Evolutionary conservation across 2,329 filamentous ascomycete genomes (phyloP).

Genomic region (Fusarium kyushuense): DNA sequence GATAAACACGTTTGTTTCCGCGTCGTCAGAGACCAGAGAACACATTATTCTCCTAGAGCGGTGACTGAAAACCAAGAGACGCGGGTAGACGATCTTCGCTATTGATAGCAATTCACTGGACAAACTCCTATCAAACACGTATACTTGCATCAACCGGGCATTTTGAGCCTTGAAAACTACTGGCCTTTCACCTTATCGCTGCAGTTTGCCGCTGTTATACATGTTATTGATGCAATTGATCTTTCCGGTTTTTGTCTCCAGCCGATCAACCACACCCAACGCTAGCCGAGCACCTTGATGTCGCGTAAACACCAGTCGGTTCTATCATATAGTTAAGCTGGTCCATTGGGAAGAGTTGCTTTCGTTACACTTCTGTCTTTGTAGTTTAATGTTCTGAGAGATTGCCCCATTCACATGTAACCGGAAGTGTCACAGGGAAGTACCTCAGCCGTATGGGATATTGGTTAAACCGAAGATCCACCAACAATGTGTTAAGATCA

Average conservation of each 20-base stretch:
- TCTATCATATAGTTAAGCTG: background rate
- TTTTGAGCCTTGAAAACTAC: background rate
- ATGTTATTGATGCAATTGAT: slow-evolving; percentile 6
- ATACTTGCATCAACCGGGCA: slow-evolving; percentile 10
- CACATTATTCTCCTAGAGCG: background rate
- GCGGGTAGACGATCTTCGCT: background rate
- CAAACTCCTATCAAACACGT: slow-evolving; percentile 24
- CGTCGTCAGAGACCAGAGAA: background rate
- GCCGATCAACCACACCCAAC: slow-evolving; percentile 10
- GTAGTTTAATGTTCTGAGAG: background rate
- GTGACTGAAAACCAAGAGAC: background rate
- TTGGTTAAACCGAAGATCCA: slow-evolving; percentile 28
- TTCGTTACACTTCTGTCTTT: background rate
- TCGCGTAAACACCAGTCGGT: background rate
- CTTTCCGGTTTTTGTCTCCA: background rate
- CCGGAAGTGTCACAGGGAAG: slow-evolving; percentile 16
- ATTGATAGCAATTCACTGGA: background rate
- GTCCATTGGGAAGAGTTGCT: background rate
- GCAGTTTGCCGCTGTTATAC: slow-evolving; percentile 6
- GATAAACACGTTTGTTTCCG: background rate
- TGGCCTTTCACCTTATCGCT: slow-evolving; percentile 12
- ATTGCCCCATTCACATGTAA: slow-evolving; percentile 30
- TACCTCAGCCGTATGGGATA: background rate
- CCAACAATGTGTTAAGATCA: slow-evolving; percentile 27
- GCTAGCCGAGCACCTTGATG: slow-evolving; percentile 10